Conservation (phyloP, 1,284 basidiomycete species). For the Leccinum variabile region DNA sequence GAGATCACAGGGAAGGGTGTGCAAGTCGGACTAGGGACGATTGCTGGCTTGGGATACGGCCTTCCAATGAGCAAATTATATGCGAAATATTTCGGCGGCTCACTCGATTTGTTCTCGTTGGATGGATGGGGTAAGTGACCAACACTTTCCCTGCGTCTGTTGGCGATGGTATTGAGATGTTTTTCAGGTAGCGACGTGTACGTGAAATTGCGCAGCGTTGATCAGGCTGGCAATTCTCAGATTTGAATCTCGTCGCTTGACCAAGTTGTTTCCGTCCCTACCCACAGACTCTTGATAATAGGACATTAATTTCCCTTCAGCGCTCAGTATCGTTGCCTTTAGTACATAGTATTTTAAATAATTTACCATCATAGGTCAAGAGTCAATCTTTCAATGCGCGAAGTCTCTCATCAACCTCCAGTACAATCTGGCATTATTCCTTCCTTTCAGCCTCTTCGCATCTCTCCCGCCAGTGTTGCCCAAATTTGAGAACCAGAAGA, state of each 20-base stretch:
- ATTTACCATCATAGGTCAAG: conserved; percentile 17
- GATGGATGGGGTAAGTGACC: conserved; percentile 73
- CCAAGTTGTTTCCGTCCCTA: neutral
- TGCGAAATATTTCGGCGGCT: conserved; percentile 78
- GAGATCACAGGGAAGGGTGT: conserved; percentile 77
- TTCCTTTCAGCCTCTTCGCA: conserved; percentile 38
- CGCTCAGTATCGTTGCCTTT: neutral
- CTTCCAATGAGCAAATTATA: conserved; percentile 85
- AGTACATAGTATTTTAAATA: conserved; percentile 9
- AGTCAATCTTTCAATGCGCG: no score
- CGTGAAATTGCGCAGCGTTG: conserved; percentile 69
- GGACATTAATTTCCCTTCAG: neutral
- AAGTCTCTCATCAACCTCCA: neutral
- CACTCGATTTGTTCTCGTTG: conserved; percentile 72
- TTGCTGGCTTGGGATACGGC: conserved; percentile 77
- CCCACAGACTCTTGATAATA: conserved; percentile 2
- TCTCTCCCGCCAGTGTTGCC: conserved; percentile 43
- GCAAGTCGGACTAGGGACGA: conserved; percentile 66
- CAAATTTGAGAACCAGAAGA: conserved; percentile 50
- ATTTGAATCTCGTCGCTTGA: conserved; percentile 23
- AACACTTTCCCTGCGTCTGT: neutral
- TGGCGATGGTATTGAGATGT: conserved; percentile 3
- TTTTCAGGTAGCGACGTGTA: conserved; percentile 70
- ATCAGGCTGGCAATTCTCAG: conserved; percentile 59
- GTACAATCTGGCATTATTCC: conserved; percentile 1